Conservation (phyloP, 371 early-diverging fungal species). For the Mucor circinelloides region DNA sequence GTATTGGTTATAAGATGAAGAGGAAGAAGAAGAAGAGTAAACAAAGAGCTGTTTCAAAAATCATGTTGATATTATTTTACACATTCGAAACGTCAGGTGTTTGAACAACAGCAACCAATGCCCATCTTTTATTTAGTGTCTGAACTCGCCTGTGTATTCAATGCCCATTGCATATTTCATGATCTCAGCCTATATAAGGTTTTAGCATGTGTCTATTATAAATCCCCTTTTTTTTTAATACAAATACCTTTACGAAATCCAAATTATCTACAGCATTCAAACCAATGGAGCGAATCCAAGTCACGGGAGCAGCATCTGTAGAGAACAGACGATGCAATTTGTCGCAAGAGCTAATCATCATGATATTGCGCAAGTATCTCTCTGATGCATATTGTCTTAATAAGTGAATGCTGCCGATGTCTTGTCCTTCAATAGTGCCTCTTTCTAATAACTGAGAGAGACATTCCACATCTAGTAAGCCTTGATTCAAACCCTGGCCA, state of each 20-base stretch:
- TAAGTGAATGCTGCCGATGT: constrained; percentile 71
- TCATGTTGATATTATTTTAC: not conserved
- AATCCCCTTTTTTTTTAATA: not conserved
- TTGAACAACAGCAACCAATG: constrained; percentile 1
- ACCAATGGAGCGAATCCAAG: constrained; percentile 71
- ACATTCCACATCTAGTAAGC: constrained; percentile 82
- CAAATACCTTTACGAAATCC: constrained; percentile 59
- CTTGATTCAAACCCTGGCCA: constrained; percentile 96
- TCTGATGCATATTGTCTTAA: constrained; percentile 76
- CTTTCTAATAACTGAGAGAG: constrained; percentile 64
- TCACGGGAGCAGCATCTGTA: constrained; percentile 61
- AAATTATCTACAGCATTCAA: constrained; percentile 64
- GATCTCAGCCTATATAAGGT: constrained; percentile 48
- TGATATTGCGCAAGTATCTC: constrained; percentile 78
- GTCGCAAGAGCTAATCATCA: constrained; percentile 86
- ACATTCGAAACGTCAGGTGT: constrained; percentile 3
- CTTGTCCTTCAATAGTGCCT: constrained; percentile 74
- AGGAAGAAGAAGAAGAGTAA: not conserved
- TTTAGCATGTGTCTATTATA: not conserved
- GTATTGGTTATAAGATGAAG: not conserved
- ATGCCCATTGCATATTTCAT: constrained; percentile 70
- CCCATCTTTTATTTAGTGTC: constrained; percentile 4
- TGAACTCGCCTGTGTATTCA: constrained; percentile 36
- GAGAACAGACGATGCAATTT: constrained; percentile 78
- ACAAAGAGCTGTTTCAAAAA: not conserved